Evolutionary conservation across 1,284 basidiomycete genomes (phyloP).

Genomic region (Ceratobasidium sp.): DNA sequence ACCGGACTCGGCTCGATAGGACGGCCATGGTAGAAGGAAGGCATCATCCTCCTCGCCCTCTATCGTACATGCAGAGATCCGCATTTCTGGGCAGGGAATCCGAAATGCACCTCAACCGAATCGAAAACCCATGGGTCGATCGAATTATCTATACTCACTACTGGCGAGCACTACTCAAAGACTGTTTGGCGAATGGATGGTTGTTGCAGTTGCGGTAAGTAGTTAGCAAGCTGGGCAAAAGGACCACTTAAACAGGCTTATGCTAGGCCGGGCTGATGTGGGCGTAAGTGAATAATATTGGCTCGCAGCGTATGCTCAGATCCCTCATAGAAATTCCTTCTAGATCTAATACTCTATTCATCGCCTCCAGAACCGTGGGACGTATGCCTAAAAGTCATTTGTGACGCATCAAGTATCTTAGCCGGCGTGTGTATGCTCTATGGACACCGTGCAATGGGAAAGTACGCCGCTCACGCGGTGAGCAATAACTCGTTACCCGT

Average conservation of each 20-base stretch:
- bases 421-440: slow-evolving; percentile 22
- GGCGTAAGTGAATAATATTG: slow-evolving; percentile 14
- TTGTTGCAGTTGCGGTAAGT: slow-evolving; percentile 34
- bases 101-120: slow-evolving; percentile 34
- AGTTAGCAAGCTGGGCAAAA: background rate
- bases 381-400: slow-evolving; percentile 19
- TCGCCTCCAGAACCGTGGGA: slow-evolving; percentile 7
- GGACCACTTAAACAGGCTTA: background rate
- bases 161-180: slow-evolving; percentile 32
- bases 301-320: no score
- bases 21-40: slow-evolving; percentile 38
- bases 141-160: slow-evolving; percentile 40
- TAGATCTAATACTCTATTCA: slow-evolving; percentile 13
- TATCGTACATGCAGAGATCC: slow-evolving; percentile 9
- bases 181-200: slow-evolving; percentile 35
- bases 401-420: slow-evolving; percentile 17
- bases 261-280: slow-evolving; percentile 41
- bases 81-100: slow-evolving; percentile 23
- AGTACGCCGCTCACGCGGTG: slow-evolving; percentile 38
- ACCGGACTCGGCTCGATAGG: slow-evolving; percentile 41
- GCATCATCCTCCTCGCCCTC: slow-evolving; percentile 14
- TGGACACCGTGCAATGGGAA: slow-evolving; percentile 30
- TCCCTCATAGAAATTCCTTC: no score
- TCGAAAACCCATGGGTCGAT: slow-evolving; percentile 40
- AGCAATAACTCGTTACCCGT: background rate